A percentile compares a stretch with the other conserved stretches of the same genome.
Evolutionary conservation across 2,329 filamentous ascomycete genomes (phyloP).

Genomic region (Scytalidium sp.): DNA sequence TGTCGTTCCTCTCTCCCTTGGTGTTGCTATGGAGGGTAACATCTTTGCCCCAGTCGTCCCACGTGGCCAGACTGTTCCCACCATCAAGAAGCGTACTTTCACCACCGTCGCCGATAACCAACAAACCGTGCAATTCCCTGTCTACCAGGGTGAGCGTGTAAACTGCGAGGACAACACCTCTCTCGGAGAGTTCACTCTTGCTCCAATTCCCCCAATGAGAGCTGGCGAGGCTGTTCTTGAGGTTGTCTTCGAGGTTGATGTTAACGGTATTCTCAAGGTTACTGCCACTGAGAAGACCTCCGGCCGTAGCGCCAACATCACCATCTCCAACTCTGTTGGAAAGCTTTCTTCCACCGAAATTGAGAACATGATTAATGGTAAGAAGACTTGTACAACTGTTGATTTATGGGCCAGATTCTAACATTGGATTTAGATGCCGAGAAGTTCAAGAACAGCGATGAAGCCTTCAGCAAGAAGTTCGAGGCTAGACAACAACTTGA

Average conservation of each 20-base stretch:
- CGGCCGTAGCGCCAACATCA: slow-evolving; percentile 97
- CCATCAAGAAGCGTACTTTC: slow-evolving; percentile 83
- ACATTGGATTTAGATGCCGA: slow-evolving; percentile 63
- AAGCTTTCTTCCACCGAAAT: slow-evolving; percentile 95
- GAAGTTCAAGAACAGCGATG: slow-evolving; percentile 98
- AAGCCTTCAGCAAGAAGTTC: slow-evolving; percentile 99
- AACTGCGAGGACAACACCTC: slow-evolving; percentile 99
- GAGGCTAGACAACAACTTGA: slow-evolving; percentile 99
- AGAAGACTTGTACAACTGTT: slow-evolving; percentile 21
- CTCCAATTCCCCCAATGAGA: slow-evolving; percentile 83
- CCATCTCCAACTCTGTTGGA: slow-evolving; percentile 98
- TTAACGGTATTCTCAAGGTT: slow-evolving; percentile 99
- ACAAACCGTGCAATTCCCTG: slow-evolving; percentile 84
- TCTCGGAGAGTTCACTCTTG: slow-evolving; percentile 93
- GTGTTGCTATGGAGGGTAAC: slow-evolving; percentile 99
- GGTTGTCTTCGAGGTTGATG: slow-evolving; percentile 98
- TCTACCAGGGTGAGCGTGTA: slow-evolving; percentile 94
- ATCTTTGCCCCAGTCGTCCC: slow-evolving; percentile 94
- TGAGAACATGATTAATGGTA: slow-evolving; percentile 92
- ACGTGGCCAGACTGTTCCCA: slow-evolving; percentile 73
- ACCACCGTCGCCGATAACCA: slow-evolving; percentile 79
- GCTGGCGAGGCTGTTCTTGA: slow-evolving; percentile 96
- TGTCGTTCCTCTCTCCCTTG: slow-evolving; percentile 92
- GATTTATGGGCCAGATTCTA: slow-evolving; percentile 8
- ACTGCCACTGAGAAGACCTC: slow-evolving; percentile 99